A percentile compares a stretch with the other conserved stretches of the same genome.
Evolutionary conservation across 495 filamentous ascomycete species (phyloP).

Genomic region (Tuber brumale): DNA sequence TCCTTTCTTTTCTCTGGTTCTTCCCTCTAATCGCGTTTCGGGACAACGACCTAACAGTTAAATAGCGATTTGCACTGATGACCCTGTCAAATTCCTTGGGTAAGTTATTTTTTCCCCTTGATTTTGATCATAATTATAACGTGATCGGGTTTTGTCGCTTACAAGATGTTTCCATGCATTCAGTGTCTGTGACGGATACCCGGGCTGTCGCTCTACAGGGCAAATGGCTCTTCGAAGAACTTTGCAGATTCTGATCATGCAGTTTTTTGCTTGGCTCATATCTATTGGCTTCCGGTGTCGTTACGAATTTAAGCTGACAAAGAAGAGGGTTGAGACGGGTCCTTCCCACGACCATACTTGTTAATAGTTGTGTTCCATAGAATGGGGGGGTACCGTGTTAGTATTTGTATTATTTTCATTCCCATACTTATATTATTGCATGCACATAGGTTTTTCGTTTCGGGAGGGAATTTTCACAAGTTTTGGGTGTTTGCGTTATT

Average conservation of each 20-base stretch:
- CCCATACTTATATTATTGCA: background rate
- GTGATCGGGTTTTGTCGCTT: background rate
- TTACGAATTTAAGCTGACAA: constrained; percentile 19
- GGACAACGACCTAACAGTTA: constrained; percentile 8
- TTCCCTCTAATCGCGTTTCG: background rate
- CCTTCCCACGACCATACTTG: constrained; percentile 11
- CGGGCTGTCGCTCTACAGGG: constrained; percentile 9
- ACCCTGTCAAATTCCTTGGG: constrained; percentile 50
- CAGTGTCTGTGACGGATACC: constrained; percentile 24
- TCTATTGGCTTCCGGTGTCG: constrained; percentile 28
- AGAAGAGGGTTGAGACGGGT: constrained; percentile 6
- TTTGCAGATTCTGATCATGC: constrained; percentile 14
- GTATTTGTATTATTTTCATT: constrained; percentile 12
- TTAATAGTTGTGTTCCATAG: constrained; percentile 16
- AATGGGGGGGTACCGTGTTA: background rate
- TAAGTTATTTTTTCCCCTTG: constrained; percentile 7
- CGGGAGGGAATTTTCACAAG: background rate
- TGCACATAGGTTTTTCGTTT: background rate
- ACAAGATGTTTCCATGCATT: constrained; percentile 4
- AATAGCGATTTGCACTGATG: constrained; percentile 47
- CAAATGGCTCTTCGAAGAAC: constrained; percentile 13
- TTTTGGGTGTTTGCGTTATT: background rate
- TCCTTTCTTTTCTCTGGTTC: background rate
- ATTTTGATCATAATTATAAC: background rate
- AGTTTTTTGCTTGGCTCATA: constrained; percentile 20